phyloP scores from a whole-genome alignment of 805 yeast genomes.

The Starmerella stigmatis region DNA sequence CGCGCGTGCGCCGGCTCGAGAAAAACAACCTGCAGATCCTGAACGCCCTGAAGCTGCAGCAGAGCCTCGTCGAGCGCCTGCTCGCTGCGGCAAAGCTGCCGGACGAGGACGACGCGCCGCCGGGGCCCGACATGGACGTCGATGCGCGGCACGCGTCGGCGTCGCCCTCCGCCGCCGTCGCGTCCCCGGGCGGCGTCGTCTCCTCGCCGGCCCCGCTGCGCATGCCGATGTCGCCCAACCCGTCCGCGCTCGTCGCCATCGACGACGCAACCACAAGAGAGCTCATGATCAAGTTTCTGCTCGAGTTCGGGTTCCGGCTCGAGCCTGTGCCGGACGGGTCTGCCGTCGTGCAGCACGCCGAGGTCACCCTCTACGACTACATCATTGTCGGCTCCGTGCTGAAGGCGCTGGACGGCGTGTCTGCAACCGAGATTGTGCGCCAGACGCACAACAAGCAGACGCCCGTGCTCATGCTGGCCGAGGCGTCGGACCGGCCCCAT shows the following conservation, averaged over 20 bases:
- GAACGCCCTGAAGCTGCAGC: constrained; percentile 21
- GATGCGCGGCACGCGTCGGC: background rate
- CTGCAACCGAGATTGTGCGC: constrained; percentile 82
- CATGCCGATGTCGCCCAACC: constrained; percentile 31
- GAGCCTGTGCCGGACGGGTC: constrained; percentile 89
- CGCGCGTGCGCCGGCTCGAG: constrained; percentile 17
- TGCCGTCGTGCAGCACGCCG: constrained; percentile 77
- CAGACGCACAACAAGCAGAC: constrained; percentile 64
- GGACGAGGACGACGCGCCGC: constrained; percentile 3
- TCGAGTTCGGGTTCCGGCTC: constrained; percentile 83
- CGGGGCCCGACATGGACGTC: background rate
- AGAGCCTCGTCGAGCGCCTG: constrained; percentile 19
- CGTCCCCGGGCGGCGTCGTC: constrained; percentile 2
- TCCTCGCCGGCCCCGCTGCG: background rate
- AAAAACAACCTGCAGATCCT: constrained; percentile 17
- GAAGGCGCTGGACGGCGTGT: constrained; percentile 52
- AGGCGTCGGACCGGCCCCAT: constrained; percentile 14
- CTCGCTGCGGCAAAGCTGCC: constrained; percentile 9
- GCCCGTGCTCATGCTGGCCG: constrained; percentile 58
- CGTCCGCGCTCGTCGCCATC: constrained; percentile 34
- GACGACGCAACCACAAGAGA: constrained; percentile 56
- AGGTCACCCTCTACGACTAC: constrained; percentile 43
- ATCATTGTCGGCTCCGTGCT: constrained; percentile 49
- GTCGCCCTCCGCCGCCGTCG: background rate
- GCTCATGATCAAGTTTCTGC: constrained; percentile 68